Conservation (phyloP, 805 yeast species). For the Cyberlindnera euphorbiiphila region DNA sequence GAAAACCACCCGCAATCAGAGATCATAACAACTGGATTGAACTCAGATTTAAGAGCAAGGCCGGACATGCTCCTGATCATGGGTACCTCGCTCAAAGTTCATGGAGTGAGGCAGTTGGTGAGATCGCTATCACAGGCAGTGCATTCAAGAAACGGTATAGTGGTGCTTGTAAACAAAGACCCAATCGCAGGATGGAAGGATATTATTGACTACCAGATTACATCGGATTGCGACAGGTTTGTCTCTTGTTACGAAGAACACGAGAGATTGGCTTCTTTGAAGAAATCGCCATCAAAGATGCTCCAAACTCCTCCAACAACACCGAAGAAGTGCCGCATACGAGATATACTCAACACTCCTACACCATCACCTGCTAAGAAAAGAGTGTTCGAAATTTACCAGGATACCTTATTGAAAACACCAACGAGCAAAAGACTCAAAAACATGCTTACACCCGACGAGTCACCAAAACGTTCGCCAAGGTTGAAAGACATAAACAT, state of each 20-base stretch:
- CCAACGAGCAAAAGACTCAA: constrained; percentile 5
- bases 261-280: constrained; percentile 15
- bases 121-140: constrained; percentile 62
- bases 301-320: constrained; percentile 31
- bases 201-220: constrained; percentile 73
- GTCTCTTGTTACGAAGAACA: constrained; percentile 35
- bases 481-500: too few species aligned
- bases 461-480: constrained; percentile 3
- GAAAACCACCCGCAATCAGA: constrained; percentile 91
- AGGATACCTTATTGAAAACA: not conserved
- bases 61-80: constrained; percentile 83
- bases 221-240: constrained; percentile 81
- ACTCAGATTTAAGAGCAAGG: constrained; percentile 55
- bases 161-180: constrained; percentile 72
- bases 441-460: constrained; percentile 6
- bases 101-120: constrained; percentile 81
- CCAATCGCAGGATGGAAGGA: constrained; percentile 64
- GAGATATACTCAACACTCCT: constrained; percentile 19
- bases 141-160: constrained; percentile 76
- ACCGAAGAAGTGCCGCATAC: constrained; percentile 23
- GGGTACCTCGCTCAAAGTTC: constrained; percentile 91
- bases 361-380: constrained; percentile 10
- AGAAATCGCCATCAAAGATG: constrained; percentile 6
- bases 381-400: constrained; percentile 7
- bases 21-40: constrained; percentile 65